These are phyloP conservation scores for Solanum ossicruentum DNA, from an alignment of 257 asterid species.

Conservation along the genomic window DNA sequence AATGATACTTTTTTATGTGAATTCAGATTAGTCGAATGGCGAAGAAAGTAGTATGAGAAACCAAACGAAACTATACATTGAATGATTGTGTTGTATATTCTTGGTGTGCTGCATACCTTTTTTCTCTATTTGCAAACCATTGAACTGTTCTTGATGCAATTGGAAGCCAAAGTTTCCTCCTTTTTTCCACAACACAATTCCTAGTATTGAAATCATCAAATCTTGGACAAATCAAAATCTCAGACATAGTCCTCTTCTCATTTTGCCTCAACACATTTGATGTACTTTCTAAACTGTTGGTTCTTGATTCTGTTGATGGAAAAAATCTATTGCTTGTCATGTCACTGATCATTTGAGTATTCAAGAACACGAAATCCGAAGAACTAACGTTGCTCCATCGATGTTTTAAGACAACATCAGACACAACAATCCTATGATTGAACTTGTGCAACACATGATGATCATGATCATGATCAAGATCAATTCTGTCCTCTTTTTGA, in stretches of 20 bases:
- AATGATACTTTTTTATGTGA: background rate
- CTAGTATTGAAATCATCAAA: slow-evolving; percentile 1
- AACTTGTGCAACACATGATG: slow-evolving; percentile 11
- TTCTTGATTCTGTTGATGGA: slow-evolving; percentile 4
- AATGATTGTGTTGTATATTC: slow-evolving; percentile 7
- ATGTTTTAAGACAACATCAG: slow-evolving; percentile 29
- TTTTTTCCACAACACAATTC: slow-evolving; percentile 14
- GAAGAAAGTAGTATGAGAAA: background rate
- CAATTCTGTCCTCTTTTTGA: background rate
- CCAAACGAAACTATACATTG: background rate
- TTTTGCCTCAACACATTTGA: slow-evolving; percentile 4
- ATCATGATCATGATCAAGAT: background rate
- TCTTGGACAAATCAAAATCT: slow-evolving; percentile 55
- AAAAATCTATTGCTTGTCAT: slow-evolving; percentile 27
- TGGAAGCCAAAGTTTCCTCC: slow-evolving; percentile 61
- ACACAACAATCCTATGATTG: slow-evolving; percentile 34
- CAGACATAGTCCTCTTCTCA: slow-evolving; percentile 61
- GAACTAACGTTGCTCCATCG: slow-evolving; percentile 63
- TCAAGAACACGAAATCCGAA: slow-evolving; percentile 48
- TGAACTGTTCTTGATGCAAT: slow-evolving; percentile 68
- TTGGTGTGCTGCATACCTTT: slow-evolving; percentile 11
- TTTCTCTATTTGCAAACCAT: slow-evolving; percentile 71
- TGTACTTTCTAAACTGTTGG: background rate
- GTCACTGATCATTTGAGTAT: slow-evolving; percentile 36
- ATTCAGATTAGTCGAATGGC: background rate